Evolutionary conservation across 2,329 filamentous ascomycete species (phyloP), one percentile per base, ranked within the genome.

Genomic region (Hypoxylon sp.): DNA sequence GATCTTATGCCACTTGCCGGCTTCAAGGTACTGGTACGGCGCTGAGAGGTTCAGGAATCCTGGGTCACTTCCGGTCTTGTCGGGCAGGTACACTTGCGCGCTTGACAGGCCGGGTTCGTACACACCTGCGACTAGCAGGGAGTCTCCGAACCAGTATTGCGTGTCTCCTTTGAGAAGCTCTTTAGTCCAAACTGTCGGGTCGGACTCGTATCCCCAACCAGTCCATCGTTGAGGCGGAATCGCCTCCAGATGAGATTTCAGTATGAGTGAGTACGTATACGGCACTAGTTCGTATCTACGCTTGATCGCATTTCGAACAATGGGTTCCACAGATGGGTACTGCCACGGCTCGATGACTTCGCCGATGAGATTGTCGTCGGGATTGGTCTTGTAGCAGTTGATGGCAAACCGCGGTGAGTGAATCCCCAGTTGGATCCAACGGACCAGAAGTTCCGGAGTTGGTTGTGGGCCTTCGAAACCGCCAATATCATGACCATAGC

Each of bases 271-370:
- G 78, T 93, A 93, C 6, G 91, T 84, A 75, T 92, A 93, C 0
- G 91, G 91, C 7, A 93, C 86, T 59, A 93, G 82, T 69, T 90
- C 89, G 74, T 93, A 93, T 32, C 91, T 85, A 6, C 91, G 85
- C 78, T 89, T 89, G 77, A 93, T 92, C 0, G 89, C 85, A 57
- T 85, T 84, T 15, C 91, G 86, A 13, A 93, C 82, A 1, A 90
- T 78, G 0, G 86, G 86, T 0, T 89, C 89, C 29, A 89, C 88
- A 37, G 89, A 86, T 0, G 90, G 89, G 74, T 93, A 91, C 89
- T 93, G 92, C 89, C 90, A 93, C 0, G 91, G 91, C 79, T 93
- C 91, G 64, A 93, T 93, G 0, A 93, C 90, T 37, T 92, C 91
- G 6, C 91, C 91, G 24, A 92, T 84, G 0, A 83, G 82, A 73